phyloP scores from a whole-genome alignment of 2,329 filamentous ascomycete species.

The Colletotrichum simmondsii region DNA sequence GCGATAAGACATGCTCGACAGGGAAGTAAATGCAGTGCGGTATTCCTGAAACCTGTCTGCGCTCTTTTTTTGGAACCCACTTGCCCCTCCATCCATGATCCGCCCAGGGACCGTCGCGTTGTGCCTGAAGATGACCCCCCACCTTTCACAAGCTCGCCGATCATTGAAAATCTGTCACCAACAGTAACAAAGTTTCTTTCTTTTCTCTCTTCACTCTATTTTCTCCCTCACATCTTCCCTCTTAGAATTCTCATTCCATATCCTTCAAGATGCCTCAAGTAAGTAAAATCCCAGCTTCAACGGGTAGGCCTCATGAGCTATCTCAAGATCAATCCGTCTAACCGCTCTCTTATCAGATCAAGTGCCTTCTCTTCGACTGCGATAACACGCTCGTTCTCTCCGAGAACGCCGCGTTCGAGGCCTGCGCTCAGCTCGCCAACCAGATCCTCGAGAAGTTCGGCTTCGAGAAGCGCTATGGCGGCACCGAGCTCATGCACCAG shows the following conservation, averaged over 20 bases:
- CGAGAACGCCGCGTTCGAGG: conserved; percentile 90
- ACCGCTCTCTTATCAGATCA: conserved; percentile 61
- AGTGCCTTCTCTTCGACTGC: conserved; percentile 78
- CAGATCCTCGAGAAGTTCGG: conserved; percentile 77
- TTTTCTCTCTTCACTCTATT: neutral
- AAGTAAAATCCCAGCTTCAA: conserved; percentile 18
- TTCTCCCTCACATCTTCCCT: neutral
- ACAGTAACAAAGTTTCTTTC: neutral
- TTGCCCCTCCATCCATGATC: conserved; percentile 31
- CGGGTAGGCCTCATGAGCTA: no score
- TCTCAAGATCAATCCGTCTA: neutral
- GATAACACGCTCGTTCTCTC: conserved; percentile 95
- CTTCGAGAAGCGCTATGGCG: conserved; percentile 77
- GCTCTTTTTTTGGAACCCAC: conserved; percentile 30
- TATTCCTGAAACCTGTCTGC: conserved; percentile 33
- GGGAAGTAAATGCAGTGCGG: neutral
- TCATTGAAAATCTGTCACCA: conserved; percentile 29
- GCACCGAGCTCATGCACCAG: conserved; percentile 81
- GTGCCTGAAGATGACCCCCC: conserved; percentile 24
- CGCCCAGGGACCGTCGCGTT: conserved; percentile 13
- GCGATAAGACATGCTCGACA: neutral
- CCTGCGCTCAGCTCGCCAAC: conserved; percentile 89
- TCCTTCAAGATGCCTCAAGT: conserved; percentile 47
- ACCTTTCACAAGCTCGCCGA: conserved; percentile 29
- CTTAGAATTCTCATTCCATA: neutral